Percentiles rank a stretch among this genome's conserved stretches.
Conservation (phyloP, 2,329 filamentous ascomycete species). For the Alternaria longipes region DNA sequence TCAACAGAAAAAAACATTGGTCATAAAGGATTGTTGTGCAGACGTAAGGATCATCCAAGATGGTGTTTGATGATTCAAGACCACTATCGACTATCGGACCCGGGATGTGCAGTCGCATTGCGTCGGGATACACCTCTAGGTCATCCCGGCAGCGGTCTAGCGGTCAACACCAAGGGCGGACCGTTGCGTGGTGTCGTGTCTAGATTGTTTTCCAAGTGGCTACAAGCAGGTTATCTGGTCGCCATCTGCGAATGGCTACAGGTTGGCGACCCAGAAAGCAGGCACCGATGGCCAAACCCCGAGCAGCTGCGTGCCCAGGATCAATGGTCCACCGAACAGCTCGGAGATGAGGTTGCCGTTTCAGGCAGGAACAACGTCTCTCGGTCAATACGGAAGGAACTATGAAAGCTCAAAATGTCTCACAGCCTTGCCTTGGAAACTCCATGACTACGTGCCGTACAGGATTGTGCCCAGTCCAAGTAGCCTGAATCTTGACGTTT, state of each 20-base stretch:
- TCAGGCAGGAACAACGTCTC: conserved; percentile 5
- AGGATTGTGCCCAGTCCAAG: background rate
- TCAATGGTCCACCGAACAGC: background rate
- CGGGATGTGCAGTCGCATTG: background rate
- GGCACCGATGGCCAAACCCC: background rate
- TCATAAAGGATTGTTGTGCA: conserved; percentile 1
- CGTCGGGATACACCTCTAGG: background rate
- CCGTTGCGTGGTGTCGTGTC: conserved; percentile 6
- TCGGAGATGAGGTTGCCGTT: conserved; percentile 9
- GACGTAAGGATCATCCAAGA: conserved; percentile 1
- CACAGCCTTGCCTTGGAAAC: background rate
- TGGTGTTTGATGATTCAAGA: conserved; percentile 7
- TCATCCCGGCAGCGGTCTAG: background rate
- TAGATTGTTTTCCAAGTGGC: background rate
- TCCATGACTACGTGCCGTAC: background rate
- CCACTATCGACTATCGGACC: background rate
- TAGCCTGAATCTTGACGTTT: background rate
- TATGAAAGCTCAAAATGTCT: background rate
- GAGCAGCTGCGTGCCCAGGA: background rate
- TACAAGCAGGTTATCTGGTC: background rate
- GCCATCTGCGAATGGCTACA: background rate
- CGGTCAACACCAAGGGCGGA: background rate
- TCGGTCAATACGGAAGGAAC: background rate
- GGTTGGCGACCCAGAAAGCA: background rate
- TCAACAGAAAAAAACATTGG: background rate